Evolutionary conservation across 1,284 basidiomycete genomes (phyloP).

Genomic region (Fistulina hepatica): DNA sequence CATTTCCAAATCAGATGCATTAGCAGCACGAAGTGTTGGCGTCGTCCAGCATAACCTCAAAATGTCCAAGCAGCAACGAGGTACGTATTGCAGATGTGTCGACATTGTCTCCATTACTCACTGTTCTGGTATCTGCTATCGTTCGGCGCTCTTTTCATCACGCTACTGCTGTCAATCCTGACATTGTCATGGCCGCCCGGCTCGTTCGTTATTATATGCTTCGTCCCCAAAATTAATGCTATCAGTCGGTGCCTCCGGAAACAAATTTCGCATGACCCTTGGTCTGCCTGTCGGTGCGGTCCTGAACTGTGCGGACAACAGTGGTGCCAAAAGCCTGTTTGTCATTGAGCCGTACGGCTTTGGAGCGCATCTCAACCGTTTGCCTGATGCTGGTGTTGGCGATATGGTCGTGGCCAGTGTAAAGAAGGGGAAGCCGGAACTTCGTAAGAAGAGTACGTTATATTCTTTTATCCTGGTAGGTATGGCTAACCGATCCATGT

Average conservation of each 20-base stretch:
- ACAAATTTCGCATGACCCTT: conserved; percentile 96
- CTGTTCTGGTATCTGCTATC: too few relatives aligned
- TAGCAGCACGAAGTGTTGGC: too few relatives aligned
- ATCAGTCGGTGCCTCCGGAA: conserved; percentile 66
- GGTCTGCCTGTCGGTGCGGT: conserved; percentile 98
- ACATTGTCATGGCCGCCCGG: too few relatives aligned
- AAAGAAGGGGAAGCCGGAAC: conserved; percentile 99
- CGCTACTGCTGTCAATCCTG: too few relatives aligned
- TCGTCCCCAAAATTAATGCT: too few relatives aligned
- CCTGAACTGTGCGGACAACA: conserved; percentile 99
- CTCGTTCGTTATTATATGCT: too few relatives aligned
- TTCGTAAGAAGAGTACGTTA: conserved; percentile 94
- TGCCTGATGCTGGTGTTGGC: conserved; percentile 96
- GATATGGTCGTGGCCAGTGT: conserved; percentile 99
- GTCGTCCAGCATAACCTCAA: too few relatives aligned
- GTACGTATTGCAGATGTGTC: too few relatives aligned
- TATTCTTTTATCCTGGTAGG: conserved; percentile 5
- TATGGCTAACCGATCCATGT: not conserved
- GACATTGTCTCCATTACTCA: too few relatives aligned
- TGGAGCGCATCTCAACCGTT: conserved; percentile 94
- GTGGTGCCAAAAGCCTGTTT: conserved; percentile 93
- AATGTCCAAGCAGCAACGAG: too few relatives aligned
- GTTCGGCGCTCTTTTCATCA: too few relatives aligned
- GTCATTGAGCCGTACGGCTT: conserved; percentile 88
- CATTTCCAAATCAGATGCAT: too few relatives aligned